Evolutionary conservation across 2,329 filamentous ascomycete genomes (phyloP).

Genomic region (Corniculantispora saksenae): DNA sequence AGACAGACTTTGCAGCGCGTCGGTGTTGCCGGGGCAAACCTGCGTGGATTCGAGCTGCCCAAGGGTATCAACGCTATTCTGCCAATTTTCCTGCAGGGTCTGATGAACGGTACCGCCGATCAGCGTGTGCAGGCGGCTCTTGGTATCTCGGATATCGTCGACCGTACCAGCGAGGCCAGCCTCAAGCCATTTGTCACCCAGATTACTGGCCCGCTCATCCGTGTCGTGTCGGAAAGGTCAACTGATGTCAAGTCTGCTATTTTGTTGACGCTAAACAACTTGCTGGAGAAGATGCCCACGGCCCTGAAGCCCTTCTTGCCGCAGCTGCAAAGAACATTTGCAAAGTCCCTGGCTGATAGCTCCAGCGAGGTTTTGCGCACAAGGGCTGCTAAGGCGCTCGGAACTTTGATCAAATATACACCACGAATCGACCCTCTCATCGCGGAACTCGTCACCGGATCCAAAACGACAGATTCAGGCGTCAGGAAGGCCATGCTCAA

Average conservation of each 20-base stretch:
- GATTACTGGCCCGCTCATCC: slow-evolving; percentile 95
- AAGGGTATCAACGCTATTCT: slow-evolving; percentile 97
- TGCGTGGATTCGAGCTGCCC: slow-evolving; percentile 86
- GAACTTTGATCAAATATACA: slow-evolving; percentile 92
- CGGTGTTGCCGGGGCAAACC: slow-evolving; percentile 79
- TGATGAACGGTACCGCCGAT: slow-evolving; percentile 94
- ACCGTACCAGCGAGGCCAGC: slow-evolving; percentile 83
- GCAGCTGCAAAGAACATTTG: slow-evolving; percentile 94
- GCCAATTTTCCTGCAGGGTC: slow-evolving; percentile 94
- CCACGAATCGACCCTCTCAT: slow-evolving; percentile 95
- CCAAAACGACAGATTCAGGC: slow-evolving; percentile 80
- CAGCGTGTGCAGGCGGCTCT: slow-evolving; percentile 90
- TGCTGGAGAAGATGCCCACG: slow-evolving; percentile 93
- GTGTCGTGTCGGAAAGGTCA: slow-evolving; percentile 94
- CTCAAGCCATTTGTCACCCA: slow-evolving; percentile 95
- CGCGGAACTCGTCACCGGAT: slow-evolving; percentile 88
- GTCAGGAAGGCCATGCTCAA: slow-evolving; percentile 97
- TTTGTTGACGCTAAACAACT: slow-evolving; percentile 87
- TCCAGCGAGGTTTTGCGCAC: slow-evolving; percentile 85
- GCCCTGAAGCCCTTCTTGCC: slow-evolving; percentile 96
- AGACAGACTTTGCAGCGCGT: slow-evolving; percentile 84
- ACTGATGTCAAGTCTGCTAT: slow-evolving; percentile 96
- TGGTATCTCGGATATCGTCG: slow-evolving; percentile 93
- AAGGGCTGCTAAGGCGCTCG: slow-evolving; percentile 88
- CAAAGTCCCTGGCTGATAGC: slow-evolving; percentile 90